Conservation (phyloP, 139 green algal species). For the Haematococcus lacustris region DNA sequence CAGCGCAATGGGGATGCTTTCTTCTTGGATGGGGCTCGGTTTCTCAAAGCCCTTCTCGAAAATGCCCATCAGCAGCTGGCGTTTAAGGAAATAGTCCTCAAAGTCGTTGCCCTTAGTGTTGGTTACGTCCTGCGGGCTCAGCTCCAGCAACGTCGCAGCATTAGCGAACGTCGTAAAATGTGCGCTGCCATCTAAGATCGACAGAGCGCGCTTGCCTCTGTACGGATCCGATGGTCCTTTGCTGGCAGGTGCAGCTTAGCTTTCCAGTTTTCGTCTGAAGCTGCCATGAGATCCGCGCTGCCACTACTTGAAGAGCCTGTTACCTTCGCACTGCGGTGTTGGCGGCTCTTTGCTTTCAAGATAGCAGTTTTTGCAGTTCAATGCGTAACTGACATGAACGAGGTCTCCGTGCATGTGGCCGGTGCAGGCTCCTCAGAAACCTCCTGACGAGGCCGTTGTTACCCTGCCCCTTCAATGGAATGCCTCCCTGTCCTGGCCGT, state of each 20-base stretch:
- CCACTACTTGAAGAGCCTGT: too few relatives aligned
- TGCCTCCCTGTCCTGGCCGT: too few relatives aligned
- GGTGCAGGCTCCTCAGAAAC: too few relatives aligned
- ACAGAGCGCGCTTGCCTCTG: conserved; percentile 60
- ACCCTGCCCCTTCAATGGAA: too few relatives aligned
- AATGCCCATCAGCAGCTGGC: conserved; percentile 97
- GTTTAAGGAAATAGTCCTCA: conserved; percentile 98
- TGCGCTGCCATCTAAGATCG: not conserved
- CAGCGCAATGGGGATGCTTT: conserved; percentile 96
- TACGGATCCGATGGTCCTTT: conserved; percentile 78
- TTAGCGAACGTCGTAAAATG: not conserved
- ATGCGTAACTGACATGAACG: too few relatives aligned
- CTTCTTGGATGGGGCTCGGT: conserved; percentile 90
- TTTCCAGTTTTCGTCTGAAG: conserved; percentile 81
- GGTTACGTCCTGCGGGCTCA: conserved; percentile 87
- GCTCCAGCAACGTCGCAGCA: not conserved
- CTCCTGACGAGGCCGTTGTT: too few relatives aligned
- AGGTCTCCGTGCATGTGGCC: too few relatives aligned
- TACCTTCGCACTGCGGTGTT: too few relatives aligned
- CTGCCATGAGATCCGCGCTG: too few relatives aligned
- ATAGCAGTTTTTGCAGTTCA: too few relatives aligned
- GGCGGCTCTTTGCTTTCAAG: too few relatives aligned
- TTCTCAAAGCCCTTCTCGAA: conserved; percentile 99
- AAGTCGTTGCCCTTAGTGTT: conserved; percentile 97
- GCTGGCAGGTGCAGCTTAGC: conserved; percentile 67